phyloP scores from a whole-genome alignment of 208 protist genomes.

The Herpetomonas samuelpessoai region DNA sequence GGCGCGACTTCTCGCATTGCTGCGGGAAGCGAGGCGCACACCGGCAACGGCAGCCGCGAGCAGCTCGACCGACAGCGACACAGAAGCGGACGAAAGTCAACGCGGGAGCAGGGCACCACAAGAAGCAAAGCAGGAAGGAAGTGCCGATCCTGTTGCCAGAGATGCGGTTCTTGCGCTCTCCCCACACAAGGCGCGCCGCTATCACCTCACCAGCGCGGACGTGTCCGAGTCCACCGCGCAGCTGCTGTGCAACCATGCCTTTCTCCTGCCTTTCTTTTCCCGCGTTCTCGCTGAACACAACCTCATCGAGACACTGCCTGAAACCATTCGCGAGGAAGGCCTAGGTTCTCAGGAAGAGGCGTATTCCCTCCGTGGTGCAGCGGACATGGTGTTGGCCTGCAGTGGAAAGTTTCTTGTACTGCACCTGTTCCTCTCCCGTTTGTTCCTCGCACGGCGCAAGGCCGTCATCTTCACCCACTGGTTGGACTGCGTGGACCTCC shows the following conservation, averaged over 20 bases:
- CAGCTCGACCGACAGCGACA: slow-evolving; percentile 4
- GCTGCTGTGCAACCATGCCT: slow-evolving; percentile 59
- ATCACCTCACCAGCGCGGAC: slow-evolving; percentile 27
- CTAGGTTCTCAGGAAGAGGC: not conserved
- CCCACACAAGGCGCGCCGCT: not conserved
- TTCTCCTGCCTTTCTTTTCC: slow-evolving; percentile 45
- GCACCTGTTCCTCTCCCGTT: slow-evolving; percentile 60
- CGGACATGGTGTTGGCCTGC: slow-evolving; percentile 31
- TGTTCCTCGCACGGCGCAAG: slow-evolving; percentile 49
- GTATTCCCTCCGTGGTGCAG: slow-evolving; percentile 11
- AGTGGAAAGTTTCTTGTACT: slow-evolving; percentile 94
- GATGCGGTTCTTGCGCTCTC: slow-evolving; percentile 2
- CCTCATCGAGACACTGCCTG: not conserved
- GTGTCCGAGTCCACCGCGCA: slow-evolving; percentile 51
- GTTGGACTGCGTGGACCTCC: slow-evolving; percentile 93
- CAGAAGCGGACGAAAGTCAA: slow-evolving; percentile 1
- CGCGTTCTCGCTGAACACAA: slow-evolving; percentile 18
- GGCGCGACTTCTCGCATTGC: slow-evolving; percentile 58
- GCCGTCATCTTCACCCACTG: slow-evolving; percentile 99
- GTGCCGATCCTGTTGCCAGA: not conserved
- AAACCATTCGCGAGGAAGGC: slow-evolving; percentile 24
- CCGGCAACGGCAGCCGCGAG: slow-evolving; percentile 9
- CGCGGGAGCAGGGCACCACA: not conserved
- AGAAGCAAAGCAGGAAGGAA: not conserved
- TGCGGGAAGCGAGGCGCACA: slow-evolving; percentile 30